Conservation (phyloP, 2,329 filamentous ascomycete species). For the Polytolypa hystricis region DNA sequence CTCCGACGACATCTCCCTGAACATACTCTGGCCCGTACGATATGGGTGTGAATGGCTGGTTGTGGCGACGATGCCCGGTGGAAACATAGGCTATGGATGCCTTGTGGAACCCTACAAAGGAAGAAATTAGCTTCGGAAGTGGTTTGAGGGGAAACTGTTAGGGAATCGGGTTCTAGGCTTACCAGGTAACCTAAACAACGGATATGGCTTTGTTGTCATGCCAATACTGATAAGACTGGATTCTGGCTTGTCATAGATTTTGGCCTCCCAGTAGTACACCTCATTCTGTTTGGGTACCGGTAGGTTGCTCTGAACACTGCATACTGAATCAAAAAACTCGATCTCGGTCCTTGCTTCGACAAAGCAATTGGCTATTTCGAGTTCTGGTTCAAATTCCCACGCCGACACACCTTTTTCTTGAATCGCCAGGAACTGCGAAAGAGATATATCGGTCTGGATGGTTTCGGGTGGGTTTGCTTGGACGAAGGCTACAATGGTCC, state of each 20-base stretch:
- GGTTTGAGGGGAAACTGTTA: not conserved
- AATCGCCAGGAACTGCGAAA: constrained; percentile 95
- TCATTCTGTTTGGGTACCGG: constrained; percentile 98
- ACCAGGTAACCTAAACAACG: constrained; percentile 88
- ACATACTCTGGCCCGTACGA: constrained; percentile 74
- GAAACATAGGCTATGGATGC: constrained; percentile 87
- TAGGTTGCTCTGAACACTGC: constrained; percentile 91
- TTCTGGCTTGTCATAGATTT: constrained; percentile 96
- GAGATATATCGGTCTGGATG: constrained; percentile 86
- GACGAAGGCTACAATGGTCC: constrained; percentile 59
- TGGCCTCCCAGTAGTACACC: constrained; percentile 98
- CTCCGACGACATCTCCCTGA: constrained; percentile 90
- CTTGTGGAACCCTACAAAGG: constrained; percentile 67
- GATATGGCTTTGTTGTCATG: constrained; percentile 94
- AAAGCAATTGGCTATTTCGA: constrained; percentile 98
- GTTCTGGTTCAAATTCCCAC: constrained; percentile 98
- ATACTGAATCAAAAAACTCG: constrained; percentile 97
- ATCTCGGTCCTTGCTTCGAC: constrained; percentile 94
- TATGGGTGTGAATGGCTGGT: constrained; percentile 76
- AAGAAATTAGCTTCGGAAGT: constrained; percentile 10
- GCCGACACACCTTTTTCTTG: constrained; percentile 99
- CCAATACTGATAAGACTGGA: constrained; percentile 78
- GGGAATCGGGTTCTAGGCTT: constrained; percentile 25
- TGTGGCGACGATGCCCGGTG: constrained; percentile 73
- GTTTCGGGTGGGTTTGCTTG: constrained; percentile 93